Evolutionary conservation across 441 rosid species (phyloP), one percentile per base, ranked within the genome.

Genomic region (Erysimum pusillum): DNA sequence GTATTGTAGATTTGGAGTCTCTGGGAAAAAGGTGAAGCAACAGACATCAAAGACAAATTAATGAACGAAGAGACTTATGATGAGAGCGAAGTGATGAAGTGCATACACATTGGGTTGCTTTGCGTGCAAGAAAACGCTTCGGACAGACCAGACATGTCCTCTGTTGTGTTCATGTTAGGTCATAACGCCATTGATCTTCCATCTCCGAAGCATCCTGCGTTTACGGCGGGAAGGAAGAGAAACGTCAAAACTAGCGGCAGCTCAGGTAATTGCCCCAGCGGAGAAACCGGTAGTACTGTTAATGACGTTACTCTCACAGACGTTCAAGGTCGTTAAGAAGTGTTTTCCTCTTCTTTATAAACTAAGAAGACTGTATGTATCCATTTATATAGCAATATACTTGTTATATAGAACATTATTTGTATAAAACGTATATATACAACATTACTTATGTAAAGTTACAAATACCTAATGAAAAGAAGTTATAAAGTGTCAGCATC

Each of bases 121-220:
- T 89, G 91, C 2, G 89, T 87, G 45, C 89, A 89, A 81, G 90
- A 86, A 70, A 60, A 70, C 32, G 79, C 83, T 1, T 32, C 9
- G 9, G 88, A 85, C 34, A 74, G 91, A 54, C 90, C 91, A 14
- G 76, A 63, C 31, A 82, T 88, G 87, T 82, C 84, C 2, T 28
- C 49, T 2, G 90, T 86, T 15, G 74, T 84, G 28, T 68, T 73
- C 63, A 86, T 91, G 91, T 51, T 89, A 12, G 83, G 79, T 3
- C 80, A 79, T 32, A 81, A 79, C 42, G 78, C 61, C 18, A 45
- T 66, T 0, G 61, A 64, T 54, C 80, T 85, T 72, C 84, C 85
- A 28, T 51, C 75, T 35, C 87, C 85, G 4, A 87, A 81, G 13
- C 80, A 85, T 38, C 87, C 87, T 2, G 85, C 88, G 3, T 87